phyloP scores from a whole-genome alignment of 2,329 filamentous ascomycete species.

The Xylariaceae sp. region DNA sequence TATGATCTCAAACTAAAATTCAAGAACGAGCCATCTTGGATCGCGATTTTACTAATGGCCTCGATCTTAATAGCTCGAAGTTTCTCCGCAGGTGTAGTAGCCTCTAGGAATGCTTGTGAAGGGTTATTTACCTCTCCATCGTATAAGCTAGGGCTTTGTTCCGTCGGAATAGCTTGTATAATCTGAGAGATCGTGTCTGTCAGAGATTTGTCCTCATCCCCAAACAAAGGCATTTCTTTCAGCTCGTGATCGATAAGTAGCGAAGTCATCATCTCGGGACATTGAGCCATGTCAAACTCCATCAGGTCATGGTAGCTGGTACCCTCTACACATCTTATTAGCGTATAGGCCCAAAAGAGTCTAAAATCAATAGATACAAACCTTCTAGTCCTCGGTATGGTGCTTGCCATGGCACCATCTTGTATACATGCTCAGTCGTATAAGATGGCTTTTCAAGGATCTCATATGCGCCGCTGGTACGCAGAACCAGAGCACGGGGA shows the following conservation, averaged over 20 bases:
- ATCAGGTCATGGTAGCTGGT: conserved; percentile 53
- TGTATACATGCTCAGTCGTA: conserved; percentile 55
- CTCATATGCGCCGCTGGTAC: conserved; percentile 58
- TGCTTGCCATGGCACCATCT: conserved; percentile 57
- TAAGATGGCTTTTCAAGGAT: conserved; percentile 59
- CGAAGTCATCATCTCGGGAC: conserved; percentile 50
- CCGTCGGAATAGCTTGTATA: conserved; percentile 33
- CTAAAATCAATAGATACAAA: conserved; percentile 24
- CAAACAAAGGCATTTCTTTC: conserved; percentile 54
- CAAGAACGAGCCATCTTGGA: conserved; percentile 36
- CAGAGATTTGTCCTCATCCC: conserved; percentile 44
- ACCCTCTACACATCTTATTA: conserved; percentile 40
- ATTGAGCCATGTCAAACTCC: conserved; percentile 54
- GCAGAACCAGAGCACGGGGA: conserved; percentile 56
- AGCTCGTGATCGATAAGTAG: conserved; percentile 51
- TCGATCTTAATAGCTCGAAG: conserved; percentile 43
- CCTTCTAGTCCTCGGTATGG: conserved; percentile 56
- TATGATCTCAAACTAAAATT: conserved; percentile 42
- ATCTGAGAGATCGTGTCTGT: conserved; percentile 39
- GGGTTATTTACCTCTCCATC: conserved; percentile 34
- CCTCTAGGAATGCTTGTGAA: conserved; percentile 40
- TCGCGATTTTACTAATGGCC: conserved; percentile 26
- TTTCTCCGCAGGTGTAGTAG: conserved; percentile 45
- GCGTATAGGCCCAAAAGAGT: conserved; percentile 8
- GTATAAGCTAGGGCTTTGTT: conserved; percentile 36